phyloP scores from a whole-genome alignment of 768 basidiomycete species.

The Holtermannia corniformis region DNA sequence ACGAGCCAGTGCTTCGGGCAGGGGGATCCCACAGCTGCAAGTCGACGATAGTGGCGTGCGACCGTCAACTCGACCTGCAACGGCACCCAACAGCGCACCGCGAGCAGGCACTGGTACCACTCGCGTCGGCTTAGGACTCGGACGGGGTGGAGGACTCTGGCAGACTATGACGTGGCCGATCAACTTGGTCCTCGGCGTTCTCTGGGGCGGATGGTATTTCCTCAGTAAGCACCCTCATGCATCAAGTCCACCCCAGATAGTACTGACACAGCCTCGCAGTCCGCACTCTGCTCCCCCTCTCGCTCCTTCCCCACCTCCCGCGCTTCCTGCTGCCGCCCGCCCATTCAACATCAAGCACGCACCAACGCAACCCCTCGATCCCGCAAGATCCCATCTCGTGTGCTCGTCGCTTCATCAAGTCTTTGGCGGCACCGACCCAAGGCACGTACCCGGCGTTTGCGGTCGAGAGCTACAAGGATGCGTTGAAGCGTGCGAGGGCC shows the following conservation, averaged over 20 bases:
- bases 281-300: conserved; percentile 32
- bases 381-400: conserved; percentile 22
- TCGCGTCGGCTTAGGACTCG: too few relatives aligned
- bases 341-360: conserved; percentile 2
- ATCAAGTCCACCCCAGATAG: background rate
- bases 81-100: conserved; percentile 1
- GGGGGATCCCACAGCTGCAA: background rate
- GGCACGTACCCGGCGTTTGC: conserved; percentile 67
- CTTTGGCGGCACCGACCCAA: conserved; percentile 13
- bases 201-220: conserved; percentile 33
- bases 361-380: background rate
- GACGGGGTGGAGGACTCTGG: conserved; percentile 17
- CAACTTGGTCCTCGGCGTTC: conserved; percentile 16
- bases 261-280: conserved; percentile 13
- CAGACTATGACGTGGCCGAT: conserved; percentile 23
- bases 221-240: conserved; percentile 20
- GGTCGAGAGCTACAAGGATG: conserved; percentile 70
- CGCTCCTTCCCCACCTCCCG: conserved; percentile 31
- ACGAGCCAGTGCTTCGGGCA: background rate
- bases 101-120: background rate
- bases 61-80: conserved; percentile 2
- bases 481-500: conserved; percentile 58
- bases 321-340: conserved; percentile 33
- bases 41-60: conserved; percentile 7
- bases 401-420: conserved; percentile 17